Evolutionary conservation across 2,329 filamentous ascomycete genomes (phyloP).

Genomic region (Venturia pyrina): DNA sequence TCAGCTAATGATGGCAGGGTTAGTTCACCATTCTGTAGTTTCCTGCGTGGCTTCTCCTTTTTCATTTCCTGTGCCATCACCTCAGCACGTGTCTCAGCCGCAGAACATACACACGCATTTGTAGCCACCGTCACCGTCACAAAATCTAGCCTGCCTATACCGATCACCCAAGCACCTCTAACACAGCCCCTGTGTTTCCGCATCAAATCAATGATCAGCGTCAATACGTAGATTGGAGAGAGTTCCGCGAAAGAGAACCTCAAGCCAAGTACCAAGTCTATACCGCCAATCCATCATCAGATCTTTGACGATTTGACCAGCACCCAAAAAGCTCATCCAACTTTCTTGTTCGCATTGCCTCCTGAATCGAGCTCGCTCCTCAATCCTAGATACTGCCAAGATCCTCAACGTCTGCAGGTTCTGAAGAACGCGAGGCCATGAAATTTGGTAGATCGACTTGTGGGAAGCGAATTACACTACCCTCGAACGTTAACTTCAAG

Average conservation of each 20-base stretch:
- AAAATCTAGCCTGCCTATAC: neutral
- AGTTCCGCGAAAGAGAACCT: neutral
- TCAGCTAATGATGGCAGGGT: neutral
- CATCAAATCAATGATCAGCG: neutral
- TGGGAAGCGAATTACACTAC: neutral
- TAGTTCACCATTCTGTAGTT: too few relatives aligned
- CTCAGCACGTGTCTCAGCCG: neutral
- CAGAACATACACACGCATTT: neutral
- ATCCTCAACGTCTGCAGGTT: neutral
- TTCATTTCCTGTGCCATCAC: too few relatives aligned
- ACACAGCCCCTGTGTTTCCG: neutral
- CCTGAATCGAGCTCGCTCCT: neutral
- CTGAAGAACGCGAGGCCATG: neutral
- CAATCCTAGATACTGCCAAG: neutral
- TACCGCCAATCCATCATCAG: neutral
- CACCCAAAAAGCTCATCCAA: neutral
- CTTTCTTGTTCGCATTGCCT: neutral
- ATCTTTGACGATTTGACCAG: neutral
- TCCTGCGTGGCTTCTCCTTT: too few relatives aligned
- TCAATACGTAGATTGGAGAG: neutral
- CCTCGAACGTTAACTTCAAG: neutral
- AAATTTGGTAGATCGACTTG: neutral
- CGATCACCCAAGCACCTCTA: neutral
- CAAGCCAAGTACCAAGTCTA: neutral
- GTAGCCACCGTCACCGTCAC: neutral